Base-by-base conservation (phyloP, 352 stramenopile species). In the Phytophthora cajani region DNA sequence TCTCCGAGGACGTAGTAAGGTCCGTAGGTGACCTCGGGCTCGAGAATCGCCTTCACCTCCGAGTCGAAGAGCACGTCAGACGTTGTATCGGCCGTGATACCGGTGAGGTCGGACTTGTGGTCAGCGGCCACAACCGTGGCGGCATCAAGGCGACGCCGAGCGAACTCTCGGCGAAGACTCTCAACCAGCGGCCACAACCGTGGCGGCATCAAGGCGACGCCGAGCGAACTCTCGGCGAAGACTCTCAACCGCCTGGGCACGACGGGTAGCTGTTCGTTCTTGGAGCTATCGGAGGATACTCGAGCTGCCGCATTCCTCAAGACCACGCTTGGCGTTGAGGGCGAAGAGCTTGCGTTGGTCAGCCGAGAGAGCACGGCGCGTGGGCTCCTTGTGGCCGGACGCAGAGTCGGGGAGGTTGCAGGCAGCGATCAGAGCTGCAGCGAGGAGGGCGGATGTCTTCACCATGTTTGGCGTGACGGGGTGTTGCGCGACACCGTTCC, bases 1-100 rank as follows among this genome's bases (percentile, higher is more conserved):
- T 74, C 66, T 6, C 71, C 71, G 5, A 27, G 16, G 36, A 78
- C 16, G 51, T 78, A 78, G 51, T 78, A 78, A 2, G 71, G 71
- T 9, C 71, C 71, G 7, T 78, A 49, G 2, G 65, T 78, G 3
- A 78, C 51, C 51, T 78, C 71, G 3, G 71, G 66, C 19, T 78
- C 63, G 1, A 64, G 49, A 2, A 78, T 58, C 56, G 52, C 36
- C 52, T 33, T 33, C 10, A 19, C 46, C 21, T 53, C 46, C 46
- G 30, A 33, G 2, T 40, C 63, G 27, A 78, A 74, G 8, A 74
- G 52, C 3, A 47, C 47, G 3, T 60, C 71, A 10, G 58, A 50
- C 1, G 54, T 47, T 8, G 57, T 77, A 11, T 64, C 59, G 0
- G 46, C 23, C 12, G 64, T 70, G 10, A 67, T 0, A 16, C 59